These are phyloP conservation scores for Candida sakaeoensis DNA, from an alignment of 805 yeast species.

Conservation along the genomic window DNA sequence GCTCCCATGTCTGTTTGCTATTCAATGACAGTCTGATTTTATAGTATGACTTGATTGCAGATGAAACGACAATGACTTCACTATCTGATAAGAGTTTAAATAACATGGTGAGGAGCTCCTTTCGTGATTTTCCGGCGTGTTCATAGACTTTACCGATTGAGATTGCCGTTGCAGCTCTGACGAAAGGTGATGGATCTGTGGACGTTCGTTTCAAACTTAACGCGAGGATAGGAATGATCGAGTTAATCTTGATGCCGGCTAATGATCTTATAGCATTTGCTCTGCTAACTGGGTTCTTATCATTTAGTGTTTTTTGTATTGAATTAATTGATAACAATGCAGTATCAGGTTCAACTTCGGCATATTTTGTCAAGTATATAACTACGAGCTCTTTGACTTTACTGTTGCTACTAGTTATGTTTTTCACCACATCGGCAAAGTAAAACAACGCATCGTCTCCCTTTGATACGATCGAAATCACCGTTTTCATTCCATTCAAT, in stretches of 20 bases:
- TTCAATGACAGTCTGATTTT: constrained; percentile 42
- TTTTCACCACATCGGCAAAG: constrained; percentile 88
- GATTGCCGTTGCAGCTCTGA: constrained; percentile 74
- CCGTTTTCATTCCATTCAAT: constrained; percentile 40
- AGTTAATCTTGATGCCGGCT: constrained; percentile 78
- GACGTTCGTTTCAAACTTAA: constrained; percentile 67
- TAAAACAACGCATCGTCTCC: constrained; percentile 40
- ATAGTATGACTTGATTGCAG: constrained; percentile 58
- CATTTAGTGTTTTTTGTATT: constrained; percentile 77
- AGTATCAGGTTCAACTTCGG: constrained; percentile 83
- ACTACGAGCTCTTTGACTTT: constrained; percentile 75
- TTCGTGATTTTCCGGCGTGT: constrained; percentile 37
- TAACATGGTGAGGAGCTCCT: constrained; percentile 50
- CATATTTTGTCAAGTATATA: constrained; percentile 68
- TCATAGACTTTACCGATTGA: constrained; percentile 60
- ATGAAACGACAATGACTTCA: constrained; percentile 62
- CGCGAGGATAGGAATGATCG: constrained; percentile 74
- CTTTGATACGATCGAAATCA: constrained; percentile 34
- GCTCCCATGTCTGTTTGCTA: constrained; percentile 45
- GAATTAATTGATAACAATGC: constrained; percentile 88
- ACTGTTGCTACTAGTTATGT: constrained; percentile 62
- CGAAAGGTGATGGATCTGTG: constrained; percentile 71
- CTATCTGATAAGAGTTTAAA: constrained; percentile 58
- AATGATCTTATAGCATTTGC: constrained; percentile 74
- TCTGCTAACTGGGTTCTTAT: constrained; percentile 63